phyloP scores from a whole-genome alignment of 345 rosid genomes.

The Barbarea vulgaris region DNA sequence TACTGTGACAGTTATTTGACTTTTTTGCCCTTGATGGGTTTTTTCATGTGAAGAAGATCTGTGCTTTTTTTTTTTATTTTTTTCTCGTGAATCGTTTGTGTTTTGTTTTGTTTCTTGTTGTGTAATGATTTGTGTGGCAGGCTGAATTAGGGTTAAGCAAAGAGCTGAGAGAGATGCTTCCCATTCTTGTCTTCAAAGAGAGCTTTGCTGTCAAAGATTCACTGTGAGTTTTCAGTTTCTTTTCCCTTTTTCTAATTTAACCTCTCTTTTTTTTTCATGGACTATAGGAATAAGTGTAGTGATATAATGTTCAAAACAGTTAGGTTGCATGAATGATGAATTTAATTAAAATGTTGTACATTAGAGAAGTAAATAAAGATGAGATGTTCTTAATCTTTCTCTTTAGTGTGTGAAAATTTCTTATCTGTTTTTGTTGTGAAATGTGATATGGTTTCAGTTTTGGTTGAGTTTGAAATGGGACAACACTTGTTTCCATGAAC shows the following conservation, averaged over 20 bases:
- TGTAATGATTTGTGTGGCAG: conserved; percentile 41
- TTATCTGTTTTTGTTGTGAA: background rate
- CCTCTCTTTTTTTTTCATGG: background rate
- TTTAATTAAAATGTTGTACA: background rate
- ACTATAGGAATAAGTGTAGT: background rate
- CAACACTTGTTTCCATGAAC: background rate
- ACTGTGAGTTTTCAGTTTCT: conserved; percentile 54
- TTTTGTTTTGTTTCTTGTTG: background rate
- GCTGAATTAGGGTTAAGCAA: conserved; percentile 66
- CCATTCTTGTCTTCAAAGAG: conserved; percentile 71
- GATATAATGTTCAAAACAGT: background rate
- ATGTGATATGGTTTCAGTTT: background rate
- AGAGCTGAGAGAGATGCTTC: conserved; percentile 92
- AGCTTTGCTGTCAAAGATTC: conserved; percentile 78
- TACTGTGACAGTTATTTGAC: background rate
- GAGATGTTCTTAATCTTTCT: background rate
- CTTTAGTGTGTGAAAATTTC: conserved; percentile 1
- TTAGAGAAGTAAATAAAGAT: conserved; percentile 2
- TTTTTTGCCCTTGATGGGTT: background rate
- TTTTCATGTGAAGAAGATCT: conserved; percentile 1
- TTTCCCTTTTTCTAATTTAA: background rate
- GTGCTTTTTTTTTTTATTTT: background rate
- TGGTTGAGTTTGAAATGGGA: background rate
- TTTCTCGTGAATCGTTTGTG: background rate
- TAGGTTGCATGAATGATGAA: background rate